Evolutionary conservation across 2,329 filamentous ascomycete genomes (phyloP).

Genomic region (Nemania sp.): DNA sequence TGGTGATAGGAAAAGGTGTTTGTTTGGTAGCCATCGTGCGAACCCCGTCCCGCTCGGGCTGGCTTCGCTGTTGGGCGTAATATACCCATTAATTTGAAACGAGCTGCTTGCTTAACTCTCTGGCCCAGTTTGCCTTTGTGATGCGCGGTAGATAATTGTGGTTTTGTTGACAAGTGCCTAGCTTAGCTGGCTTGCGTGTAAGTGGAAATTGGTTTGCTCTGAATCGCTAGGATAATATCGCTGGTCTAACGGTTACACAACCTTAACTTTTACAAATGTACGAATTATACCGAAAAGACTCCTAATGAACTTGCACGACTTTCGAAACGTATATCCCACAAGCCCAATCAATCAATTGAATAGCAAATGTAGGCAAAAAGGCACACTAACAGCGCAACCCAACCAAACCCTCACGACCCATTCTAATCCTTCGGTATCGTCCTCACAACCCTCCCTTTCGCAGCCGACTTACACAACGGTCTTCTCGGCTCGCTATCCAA

Average conservation of each 20-base stretch:
- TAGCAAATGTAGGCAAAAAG: not conserved
- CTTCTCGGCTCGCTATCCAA: constrained; percentile 64
- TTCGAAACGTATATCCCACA: not conserved
- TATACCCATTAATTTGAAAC: constrained; percentile 33
- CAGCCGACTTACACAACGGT: constrained; percentile 71
- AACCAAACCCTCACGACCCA: not conserved
- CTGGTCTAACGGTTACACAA: too few species aligned
- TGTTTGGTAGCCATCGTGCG: constrained; percentile 22
- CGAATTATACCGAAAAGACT: not conserved
- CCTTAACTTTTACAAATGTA: too few species aligned
- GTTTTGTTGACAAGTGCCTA: too few species aligned
- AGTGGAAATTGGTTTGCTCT: too few species aligned
- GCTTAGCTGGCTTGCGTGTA: too few species aligned
- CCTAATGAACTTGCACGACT: not conserved
- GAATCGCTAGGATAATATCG: too few species aligned
- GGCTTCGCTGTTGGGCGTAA: constrained; percentile 27
- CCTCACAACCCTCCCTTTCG: constrained; percentile 58
- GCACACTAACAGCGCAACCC: not conserved
- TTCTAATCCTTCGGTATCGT: constrained; percentile 57
- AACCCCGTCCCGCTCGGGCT: constrained; percentile 21
- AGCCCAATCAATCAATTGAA: not conserved
- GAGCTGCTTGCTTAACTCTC: too few species aligned
- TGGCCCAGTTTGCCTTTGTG: too few species aligned
- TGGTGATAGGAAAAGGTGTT: constrained; percentile 23
- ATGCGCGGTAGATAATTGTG: not conserved